Percentiles rank a stretch among this genome's conserved stretches.
Conservation (phyloP, 768 basidiomycete species). For the Termitomyces sp. region DNA sequence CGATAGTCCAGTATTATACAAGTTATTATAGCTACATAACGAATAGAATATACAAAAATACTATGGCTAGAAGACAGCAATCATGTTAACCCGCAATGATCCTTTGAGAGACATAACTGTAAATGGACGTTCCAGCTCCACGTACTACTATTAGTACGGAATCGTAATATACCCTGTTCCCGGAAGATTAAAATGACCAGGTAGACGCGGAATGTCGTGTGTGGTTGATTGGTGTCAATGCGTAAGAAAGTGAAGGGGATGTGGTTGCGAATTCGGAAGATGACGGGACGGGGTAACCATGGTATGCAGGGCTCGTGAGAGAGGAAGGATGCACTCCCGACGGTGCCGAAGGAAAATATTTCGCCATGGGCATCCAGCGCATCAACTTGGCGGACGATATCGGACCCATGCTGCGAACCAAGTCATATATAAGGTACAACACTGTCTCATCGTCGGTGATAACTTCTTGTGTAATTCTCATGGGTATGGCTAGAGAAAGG, state of each 20-base stretch:
- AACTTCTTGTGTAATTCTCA: slow-evolving; percentile 67
- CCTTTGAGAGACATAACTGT: background rate
- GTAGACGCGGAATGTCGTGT: slow-evolving; percentile 3
- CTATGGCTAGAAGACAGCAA: slow-evolving; percentile 5
- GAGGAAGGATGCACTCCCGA: slow-evolving; percentile 1
- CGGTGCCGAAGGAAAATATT: slow-evolving; percentile 1
- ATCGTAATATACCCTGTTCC: background rate
- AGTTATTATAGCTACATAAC: slow-evolving; percentile 16
- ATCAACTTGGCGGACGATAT: slow-evolving; percentile 57
- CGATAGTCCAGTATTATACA: slow-evolving; percentile 12
- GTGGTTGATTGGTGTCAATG: background rate
- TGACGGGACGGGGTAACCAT: slow-evolving; percentile 2
- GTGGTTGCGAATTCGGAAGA: slow-evolving; percentile 19
- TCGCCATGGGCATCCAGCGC: slow-evolving; percentile 38
- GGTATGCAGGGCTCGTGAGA: slow-evolving; percentile 12
- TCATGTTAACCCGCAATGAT: slow-evolving; percentile 1
- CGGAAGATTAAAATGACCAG: slow-evolving; percentile 7
- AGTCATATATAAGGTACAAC: slow-evolving; percentile 61
- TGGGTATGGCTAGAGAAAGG: slow-evolving; percentile 39
- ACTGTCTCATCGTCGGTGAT: slow-evolving; percentile 59
- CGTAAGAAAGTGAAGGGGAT: slow-evolving; percentile 29
- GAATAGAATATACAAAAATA: slow-evolving; percentile 8
- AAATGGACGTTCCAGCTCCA: slow-evolving; percentile 5
- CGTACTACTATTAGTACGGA: slow-evolving; percentile 1
- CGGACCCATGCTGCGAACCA: slow-evolving; percentile 50